Evolutionary conservation across 1,284 basidiomycete genomes (phyloP).

Genomic region (Quambalaria eucalypti): DNA sequence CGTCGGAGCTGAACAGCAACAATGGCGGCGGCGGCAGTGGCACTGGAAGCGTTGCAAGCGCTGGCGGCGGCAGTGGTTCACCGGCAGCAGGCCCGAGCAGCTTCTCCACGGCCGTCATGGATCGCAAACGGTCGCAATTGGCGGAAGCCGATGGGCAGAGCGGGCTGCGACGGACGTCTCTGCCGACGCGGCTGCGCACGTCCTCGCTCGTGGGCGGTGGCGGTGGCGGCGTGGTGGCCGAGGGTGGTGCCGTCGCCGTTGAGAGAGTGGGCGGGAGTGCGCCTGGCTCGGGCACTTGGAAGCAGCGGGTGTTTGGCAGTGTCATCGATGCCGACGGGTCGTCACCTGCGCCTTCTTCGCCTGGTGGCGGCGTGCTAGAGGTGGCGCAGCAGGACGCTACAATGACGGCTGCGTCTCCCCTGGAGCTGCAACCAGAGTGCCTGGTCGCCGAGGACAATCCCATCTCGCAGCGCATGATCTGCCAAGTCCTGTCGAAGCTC

Average conservation of each 20-base stretch:
- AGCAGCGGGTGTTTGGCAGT: too few relatives aligned
- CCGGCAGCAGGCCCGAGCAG: background rate
- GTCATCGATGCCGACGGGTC: too few relatives aligned
- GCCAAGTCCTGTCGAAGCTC: slow-evolving; percentile 79
- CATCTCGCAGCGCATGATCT: slow-evolving; percentile 56
- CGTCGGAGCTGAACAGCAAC: slow-evolving; percentile 18
- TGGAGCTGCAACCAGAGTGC: slow-evolving; percentile 80
- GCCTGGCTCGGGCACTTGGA: slow-evolving; percentile 17
- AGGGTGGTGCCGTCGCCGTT: too few relatives aligned
- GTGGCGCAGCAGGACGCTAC: too few relatives aligned
- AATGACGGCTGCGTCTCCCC: slow-evolving; percentile 16
- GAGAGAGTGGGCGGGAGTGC: too few relatives aligned
- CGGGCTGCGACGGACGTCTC: slow-evolving; percentile 65
- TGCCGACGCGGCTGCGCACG: slow-evolving; percentile 76
- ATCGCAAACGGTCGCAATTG: slow-evolving; percentile 42
- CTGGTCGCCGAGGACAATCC: slow-evolving; percentile 95
- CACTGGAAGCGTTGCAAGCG: slow-evolving; percentile 2
- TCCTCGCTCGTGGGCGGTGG: too few relatives aligned
- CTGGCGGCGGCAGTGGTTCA: slow-evolving; percentile 9
- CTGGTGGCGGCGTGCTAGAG: background rate
- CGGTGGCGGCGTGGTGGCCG: too few relatives aligned
- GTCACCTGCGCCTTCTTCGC: background rate
- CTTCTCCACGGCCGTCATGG: slow-evolving; percentile 8
- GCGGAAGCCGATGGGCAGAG: slow-evolving; percentile 58
- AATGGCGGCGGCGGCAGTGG: background rate